phyloP scores from a whole-genome alignment of 2,329 filamentous ascomycete species.

The Colletotrichum echinochloae region DNA sequence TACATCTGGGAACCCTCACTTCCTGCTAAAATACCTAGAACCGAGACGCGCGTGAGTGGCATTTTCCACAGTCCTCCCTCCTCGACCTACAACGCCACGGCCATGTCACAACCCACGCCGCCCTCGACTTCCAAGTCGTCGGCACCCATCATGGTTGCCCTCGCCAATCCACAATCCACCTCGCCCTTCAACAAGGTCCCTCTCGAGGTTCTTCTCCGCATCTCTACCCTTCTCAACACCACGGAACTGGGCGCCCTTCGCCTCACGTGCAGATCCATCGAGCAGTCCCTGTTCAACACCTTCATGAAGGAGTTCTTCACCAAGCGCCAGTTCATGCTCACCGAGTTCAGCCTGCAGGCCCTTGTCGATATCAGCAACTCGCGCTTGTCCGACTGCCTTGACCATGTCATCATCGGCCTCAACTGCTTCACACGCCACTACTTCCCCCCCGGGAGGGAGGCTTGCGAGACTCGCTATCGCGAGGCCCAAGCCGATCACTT shows the following conservation, averaged over 20 bases:
- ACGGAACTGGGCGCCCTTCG: slow-evolving; percentile 67
- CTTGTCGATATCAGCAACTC: slow-evolving; percentile 65
- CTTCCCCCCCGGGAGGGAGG: slow-evolving; percentile 31
- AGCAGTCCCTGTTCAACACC: slow-evolving; percentile 63
- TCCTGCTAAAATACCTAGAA: neutral
- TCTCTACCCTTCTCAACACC: slow-evolving; percentile 66
- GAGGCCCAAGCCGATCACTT: slow-evolving; percentile 43
- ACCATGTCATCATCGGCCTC: slow-evolving; percentile 63
- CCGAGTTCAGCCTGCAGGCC: slow-evolving; percentile 65
- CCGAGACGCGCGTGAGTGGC: neutral
- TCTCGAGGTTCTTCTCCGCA: slow-evolving; percentile 68
- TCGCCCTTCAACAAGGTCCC: slow-evolving; percentile 57
- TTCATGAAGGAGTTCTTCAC: slow-evolving; percentile 74
- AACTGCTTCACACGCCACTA: slow-evolving; percentile 46
- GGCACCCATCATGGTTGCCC: neutral
- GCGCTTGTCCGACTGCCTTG: slow-evolving; percentile 54
- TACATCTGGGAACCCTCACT: neutral
- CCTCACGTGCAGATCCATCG: slow-evolving; percentile 65
- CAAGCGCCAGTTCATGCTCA: slow-evolving; percentile 75
- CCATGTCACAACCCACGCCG: slow-evolving; percentile 25
- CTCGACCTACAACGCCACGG: no score
- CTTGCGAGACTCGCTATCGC: slow-evolving; percentile 37
- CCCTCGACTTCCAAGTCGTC: neutral
- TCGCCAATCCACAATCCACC: neutral
- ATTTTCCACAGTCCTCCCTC: no score